Evolutionary conservation across 805 yeast genomes (phyloP), one percentile per base, ranked within the genome.

Genomic region (Priceomyces medius): DNA sequence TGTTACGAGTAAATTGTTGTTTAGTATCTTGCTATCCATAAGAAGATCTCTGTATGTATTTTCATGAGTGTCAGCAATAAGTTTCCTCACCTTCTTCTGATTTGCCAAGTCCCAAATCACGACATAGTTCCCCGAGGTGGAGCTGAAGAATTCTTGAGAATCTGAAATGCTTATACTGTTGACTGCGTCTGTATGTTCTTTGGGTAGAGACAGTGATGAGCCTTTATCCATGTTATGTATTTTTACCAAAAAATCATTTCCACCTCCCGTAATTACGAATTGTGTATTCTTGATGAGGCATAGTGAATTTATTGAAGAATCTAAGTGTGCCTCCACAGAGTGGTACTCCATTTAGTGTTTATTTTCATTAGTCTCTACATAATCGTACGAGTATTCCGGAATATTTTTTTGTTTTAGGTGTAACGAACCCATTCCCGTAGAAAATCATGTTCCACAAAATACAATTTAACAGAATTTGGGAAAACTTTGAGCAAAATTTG

Each of bases 201-300:
- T 50, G 10, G 57, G 55, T 16, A 54, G 46, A 4, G 23, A 34
- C 9, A 39, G 38, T 4, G 49, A 33, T 34, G 36, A 29, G 17
- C 26, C 32, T 20, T 35, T 24, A 7, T 26, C 42, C 18, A 45
- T 31, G 39, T 50, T 46, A 35, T 46, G 46, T 19, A 58, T 41
- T 29, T 50, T 48, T 35, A 55, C 42, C 14, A 35, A 35, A 20
- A 36, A 36, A 31, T 54, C 61, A 40, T 47, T 49, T 28, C 59
- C 56, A n/a, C 59, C 58, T 6, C 58, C 58, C 1, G 58, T 50
- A 28, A 56, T 37, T 1, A 50, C 41, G 35, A 51, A 52, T 3
- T 38, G 36, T 3, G 61, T 47, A 20, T 41, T 31, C 13, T 36
- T 34, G 33, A 55, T 42, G 6, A 47, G 28, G 31, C 47, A 39